phyloP scores from a whole-genome alignment of 2,329 filamentous ascomycete species.

The Diaporthe sp. region DNA sequence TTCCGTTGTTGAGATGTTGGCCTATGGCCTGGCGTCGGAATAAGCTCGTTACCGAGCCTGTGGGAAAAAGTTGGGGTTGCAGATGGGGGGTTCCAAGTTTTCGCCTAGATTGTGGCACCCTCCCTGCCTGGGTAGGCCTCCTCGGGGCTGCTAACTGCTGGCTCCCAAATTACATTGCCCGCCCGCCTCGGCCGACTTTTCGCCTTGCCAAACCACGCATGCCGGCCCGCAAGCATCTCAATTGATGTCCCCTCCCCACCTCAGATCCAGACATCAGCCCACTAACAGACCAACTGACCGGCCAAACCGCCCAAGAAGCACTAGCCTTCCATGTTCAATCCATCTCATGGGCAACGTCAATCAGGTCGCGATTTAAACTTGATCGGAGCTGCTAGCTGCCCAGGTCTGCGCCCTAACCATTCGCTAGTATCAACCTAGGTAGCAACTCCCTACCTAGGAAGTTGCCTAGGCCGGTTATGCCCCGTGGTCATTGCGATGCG shows the following conservation, averaged over 20 bases:
- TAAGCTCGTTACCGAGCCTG: slow-evolving; percentile 34
- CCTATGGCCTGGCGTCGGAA: slow-evolving; percentile 28
- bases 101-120: slow-evolving; percentile 22
- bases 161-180: not conserved
- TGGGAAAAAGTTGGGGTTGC: slow-evolving; percentile 31
- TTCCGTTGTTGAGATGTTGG: not conserved
- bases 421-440: not conserved
- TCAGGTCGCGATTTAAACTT: not conserved
- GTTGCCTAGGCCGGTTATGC: not conserved
- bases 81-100: slow-evolving; percentile 29
- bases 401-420: not conserved
- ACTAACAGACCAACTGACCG: not conserved
- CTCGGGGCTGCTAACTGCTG: not conserved
- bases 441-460: not conserved
- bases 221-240: slow-evolving; percentile 5
- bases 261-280: slow-evolving; percentile 23
- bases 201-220: not conserved
- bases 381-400: not conserved
- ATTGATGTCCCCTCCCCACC: slow-evolving; percentile 20
- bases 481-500: slow-evolving; percentile 17
- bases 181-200: not conserved
- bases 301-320: not conserved
- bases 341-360: not conserved
- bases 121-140: not conserved
- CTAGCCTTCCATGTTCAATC: not conserved